Evolutionary conservation across 129 eudicot species (phyloP).

Genomic region (Helichrysum umbraculigerum): DNA sequence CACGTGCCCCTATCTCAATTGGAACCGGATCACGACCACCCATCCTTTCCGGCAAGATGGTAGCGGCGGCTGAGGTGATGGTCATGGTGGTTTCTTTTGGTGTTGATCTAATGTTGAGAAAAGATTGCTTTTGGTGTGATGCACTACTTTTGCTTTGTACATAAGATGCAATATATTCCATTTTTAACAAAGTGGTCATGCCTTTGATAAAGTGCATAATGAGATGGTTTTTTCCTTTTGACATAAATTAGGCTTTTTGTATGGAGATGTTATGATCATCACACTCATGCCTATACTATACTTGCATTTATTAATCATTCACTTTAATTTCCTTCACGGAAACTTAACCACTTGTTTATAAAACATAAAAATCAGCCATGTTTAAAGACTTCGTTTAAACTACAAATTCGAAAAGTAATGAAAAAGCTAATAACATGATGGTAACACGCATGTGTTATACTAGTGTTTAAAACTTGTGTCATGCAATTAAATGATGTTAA

Average conservation of each 20-base stretch:
- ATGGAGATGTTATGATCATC: slow-evolving; percentile 42
- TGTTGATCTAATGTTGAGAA: slow-evolving; percentile 9
- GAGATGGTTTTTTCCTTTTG: slow-evolving; percentile 41
- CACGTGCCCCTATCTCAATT: slow-evolving; percentile 76
- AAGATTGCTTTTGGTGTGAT: slow-evolving; percentile 41
- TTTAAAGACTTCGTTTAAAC: background rate
- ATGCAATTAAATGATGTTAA: background rate
- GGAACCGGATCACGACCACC: slow-evolving; percentile 45
- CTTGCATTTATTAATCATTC: slow-evolving; percentile 13
- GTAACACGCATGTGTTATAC: background rate
- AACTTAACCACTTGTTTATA: background rate
- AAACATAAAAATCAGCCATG: background rate
- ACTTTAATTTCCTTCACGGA: background rate
- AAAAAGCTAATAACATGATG: background rate
- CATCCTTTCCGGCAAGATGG: slow-evolving; percentile 45
- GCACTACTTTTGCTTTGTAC: slow-evolving; percentile 36
- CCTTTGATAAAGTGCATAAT: slow-evolving; percentile 54
- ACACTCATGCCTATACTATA: slow-evolving; percentile 12
- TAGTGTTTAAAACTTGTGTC: background rate
- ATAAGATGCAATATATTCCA: slow-evolving; percentile 31
- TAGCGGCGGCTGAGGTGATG: slow-evolving; percentile 14
- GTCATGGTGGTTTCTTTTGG: slow-evolving; percentile 28
- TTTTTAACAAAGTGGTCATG: slow-evolving; percentile 33
- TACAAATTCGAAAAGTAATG: background rate
- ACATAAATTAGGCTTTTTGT: slow-evolving; percentile 33